Percentiles rank a stretch among this genome's conserved stretches.
Conservation (phyloP, 768 basidiomycete genomes). For the Tylopilus subfusipes region DNA sequence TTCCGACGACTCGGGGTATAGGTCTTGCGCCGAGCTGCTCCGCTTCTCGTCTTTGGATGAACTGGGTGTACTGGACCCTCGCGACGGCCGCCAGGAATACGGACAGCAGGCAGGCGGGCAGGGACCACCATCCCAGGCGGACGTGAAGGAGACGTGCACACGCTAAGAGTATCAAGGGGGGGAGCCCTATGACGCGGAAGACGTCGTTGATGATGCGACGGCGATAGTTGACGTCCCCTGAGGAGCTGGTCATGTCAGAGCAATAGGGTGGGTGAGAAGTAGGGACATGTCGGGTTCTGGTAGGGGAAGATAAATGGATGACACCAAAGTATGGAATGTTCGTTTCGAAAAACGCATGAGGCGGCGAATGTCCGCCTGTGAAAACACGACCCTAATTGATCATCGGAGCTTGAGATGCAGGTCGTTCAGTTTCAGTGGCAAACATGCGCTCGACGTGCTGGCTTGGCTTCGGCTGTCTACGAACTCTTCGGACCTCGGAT, state of each 20-base stretch:
- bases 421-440: background rate
- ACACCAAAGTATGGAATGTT: slow-evolving; percentile 3
- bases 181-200: slow-evolving; percentile 37
- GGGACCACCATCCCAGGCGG: slow-evolving; percentile 34
- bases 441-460: background rate
- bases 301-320: slow-evolving; percentile 8
- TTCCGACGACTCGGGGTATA: slow-evolving; percentile 59
- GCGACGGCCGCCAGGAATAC: slow-evolving; percentile 39
- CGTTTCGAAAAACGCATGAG: slow-evolving; percentile 6
- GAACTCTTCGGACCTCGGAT: slow-evolving; percentile 2
- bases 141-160: slow-evolving; percentile 27
- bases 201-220: slow-evolving; percentile 49
- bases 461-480: slow-evolving; percentile 1
- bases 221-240: slow-evolving; percentile 37
- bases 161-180: slow-evolving; percentile 37
- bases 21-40: slow-evolving; percentile 45
- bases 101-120: slow-evolving; percentile 40
- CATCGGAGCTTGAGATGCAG: slow-evolving; percentile 11
- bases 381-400: slow-evolving; percentile 11
- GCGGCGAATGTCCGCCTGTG: slow-evolving; percentile 9
- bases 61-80: slow-evolving; percentile 34
- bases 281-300: slow-evolving; percentile 5
- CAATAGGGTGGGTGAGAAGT: background rate
- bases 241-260: slow-evolving; percentile 1
- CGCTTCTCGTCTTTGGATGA: slow-evolving; percentile 43